Evolutionary conservation across 345 rosid genomes (phyloP).

Genomic region (Odontarrhena argentea): DNA sequence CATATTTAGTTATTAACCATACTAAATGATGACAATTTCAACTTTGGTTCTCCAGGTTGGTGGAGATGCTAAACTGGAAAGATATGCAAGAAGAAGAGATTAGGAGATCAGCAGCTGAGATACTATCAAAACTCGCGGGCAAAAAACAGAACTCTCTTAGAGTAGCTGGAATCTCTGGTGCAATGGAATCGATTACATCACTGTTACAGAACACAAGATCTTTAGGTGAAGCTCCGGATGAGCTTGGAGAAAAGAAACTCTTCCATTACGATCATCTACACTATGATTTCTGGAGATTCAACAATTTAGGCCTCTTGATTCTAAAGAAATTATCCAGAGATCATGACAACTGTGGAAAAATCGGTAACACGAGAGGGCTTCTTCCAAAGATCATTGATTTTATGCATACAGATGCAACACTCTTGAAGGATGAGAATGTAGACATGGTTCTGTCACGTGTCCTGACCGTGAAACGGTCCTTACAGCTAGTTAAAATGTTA

Average conservation of each 20-base stretch:
- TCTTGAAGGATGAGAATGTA: conserved; percentile 52
- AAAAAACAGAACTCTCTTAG: conserved; percentile 80
- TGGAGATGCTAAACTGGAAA: conserved; percentile 95
- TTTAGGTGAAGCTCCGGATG: conserved; percentile 60
- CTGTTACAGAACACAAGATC: conserved; percentile 61
- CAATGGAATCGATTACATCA: conserved; percentile 92
- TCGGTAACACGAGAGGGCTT: conserved; percentile 89
- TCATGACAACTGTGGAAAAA: conserved; percentile 90
- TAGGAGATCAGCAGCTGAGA: conserved; percentile 74
- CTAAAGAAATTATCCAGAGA: conserved; percentile 80
- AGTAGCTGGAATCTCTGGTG: conserved; percentile 83
- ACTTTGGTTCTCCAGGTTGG: conserved; percentile 44
- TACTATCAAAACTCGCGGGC: conserved; percentile 68
- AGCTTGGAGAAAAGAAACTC: conserved; percentile 62
- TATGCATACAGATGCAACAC: conserved; percentile 55
- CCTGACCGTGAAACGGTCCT: conserved; percentile 68
- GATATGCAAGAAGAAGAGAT: conserved; percentile 84
- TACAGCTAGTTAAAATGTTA: conserved; percentile 83
- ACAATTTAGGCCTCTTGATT: conserved; percentile 76
- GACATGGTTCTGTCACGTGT: conserved; percentile 50
- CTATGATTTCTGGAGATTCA: conserved; percentile 72
- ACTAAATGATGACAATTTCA: not conserved
- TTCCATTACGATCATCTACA: conserved; percentile 50
- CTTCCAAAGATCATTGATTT: conserved; percentile 83
- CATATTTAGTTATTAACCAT: not conserved